Conservation (phyloP, 78 protist species). For the Pelomyxa schiedti region DNA sequence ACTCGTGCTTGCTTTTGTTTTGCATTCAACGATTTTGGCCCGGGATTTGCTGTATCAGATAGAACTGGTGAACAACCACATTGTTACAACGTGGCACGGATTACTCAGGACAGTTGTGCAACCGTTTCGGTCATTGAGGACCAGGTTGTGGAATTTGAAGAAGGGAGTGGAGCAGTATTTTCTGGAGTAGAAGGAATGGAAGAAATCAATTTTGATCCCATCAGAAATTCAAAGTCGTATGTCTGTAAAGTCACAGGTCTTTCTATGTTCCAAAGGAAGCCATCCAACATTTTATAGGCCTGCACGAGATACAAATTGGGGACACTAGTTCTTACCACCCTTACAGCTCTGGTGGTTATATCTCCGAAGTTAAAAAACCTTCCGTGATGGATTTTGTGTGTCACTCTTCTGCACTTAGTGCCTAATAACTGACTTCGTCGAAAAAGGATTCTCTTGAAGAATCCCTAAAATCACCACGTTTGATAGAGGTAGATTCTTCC, state of each 20-base stretch:
- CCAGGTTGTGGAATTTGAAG: constrained; percentile 56
- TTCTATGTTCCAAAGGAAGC: constrained; percentile 23
- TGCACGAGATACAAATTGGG: constrained; percentile 56
- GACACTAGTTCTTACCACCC: constrained; percentile 43
- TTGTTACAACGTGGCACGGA: constrained; percentile 33
- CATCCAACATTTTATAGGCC: constrained; percentile 24
- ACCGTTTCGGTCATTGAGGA: constrained; percentile 72
- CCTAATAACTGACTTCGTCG: too few relatives aligned
- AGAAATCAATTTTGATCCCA: constrained; percentile 53
- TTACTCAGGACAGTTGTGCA: constrained; percentile 60
- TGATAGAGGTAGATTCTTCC: too few relatives aligned
- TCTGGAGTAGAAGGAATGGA: constrained; percentile 82
- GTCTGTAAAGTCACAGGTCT: neutral
- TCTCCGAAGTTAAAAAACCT: constrained; percentile 80
- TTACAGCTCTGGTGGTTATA: constrained; percentile 74
- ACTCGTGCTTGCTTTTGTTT: constrained; percentile 66
- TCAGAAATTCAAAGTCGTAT: neutral
- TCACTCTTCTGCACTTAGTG: neutral
- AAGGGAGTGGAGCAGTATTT: constrained; percentile 78
- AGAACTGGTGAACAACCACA: constrained; percentile 74
- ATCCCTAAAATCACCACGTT: too few relatives aligned
- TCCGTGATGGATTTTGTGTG: constrained; percentile 18
- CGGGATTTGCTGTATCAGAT: constrained; percentile 58
- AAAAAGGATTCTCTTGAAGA: too few relatives aligned
- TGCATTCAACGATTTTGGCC: constrained; percentile 82